Evolutionary conservation across 805 yeast genomes (phyloP), one percentile per base, ranked within the genome.

Genomic region (Candida peoriensis): DNA sequence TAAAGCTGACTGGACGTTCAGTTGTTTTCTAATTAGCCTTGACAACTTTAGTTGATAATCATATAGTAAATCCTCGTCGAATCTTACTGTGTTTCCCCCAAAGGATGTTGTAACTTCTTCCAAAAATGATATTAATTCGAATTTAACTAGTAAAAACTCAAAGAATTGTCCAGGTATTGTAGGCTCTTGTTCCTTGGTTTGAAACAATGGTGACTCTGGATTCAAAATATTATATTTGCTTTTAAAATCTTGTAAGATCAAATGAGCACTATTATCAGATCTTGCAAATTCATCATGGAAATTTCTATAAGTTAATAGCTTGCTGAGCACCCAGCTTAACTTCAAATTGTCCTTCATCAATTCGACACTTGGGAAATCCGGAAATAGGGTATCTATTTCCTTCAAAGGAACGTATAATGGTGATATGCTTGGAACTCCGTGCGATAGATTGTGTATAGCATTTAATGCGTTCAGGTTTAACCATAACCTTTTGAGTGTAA

Each of bases 361-460:
- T 8, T 46, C 48, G 31, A 42, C 40, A 26, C 42, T 42, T 13
- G 37, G 35, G 17, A 47, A 43, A 20, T 20, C 19, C 23, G 49
- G 48, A 36, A 41, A 46, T 24, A 48, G 18, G n/a, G 28, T n/a
- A 22, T 54, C 54, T 32, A 55, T 28, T 39, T 44, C 32, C 14
- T 24, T 28, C 20, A 26, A 33, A 28, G 32, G 41, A 28, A 37
- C 24, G 12, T 25, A 31, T 13, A 57, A 48, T 27, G 48, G 50
- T 16, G 57, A 47, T 27, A n/a, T 32, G 36, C 55, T 54, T 16
- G 71, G 74, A 1, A 57, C 54, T 7, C 82, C 83, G 57, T 67
- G 75, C 16, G 72, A 63, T 19, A 77, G 52, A 12, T 76, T 57
- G 41, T 73, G 73, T 15, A 76, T 43, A n/a, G 70, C 61, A 49